phyloP scores from a whole-genome alignment of 345 rosid genomes.

The Heritiera fomes region DNA sequence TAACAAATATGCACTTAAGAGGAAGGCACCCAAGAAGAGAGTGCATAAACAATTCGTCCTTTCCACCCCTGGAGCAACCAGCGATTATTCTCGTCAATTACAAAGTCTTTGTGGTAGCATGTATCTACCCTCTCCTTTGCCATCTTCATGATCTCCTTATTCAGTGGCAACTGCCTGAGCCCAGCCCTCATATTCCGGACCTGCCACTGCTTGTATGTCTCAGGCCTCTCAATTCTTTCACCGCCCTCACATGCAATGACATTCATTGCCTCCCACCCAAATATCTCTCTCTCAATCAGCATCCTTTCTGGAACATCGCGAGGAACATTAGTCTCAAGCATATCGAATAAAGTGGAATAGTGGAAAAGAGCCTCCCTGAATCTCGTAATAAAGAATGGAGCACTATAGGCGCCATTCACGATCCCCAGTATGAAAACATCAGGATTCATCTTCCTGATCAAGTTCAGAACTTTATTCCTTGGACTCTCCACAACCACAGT shows the following conservation, averaged over 20 bases:
- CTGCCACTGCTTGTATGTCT: constrained; percentile 61
- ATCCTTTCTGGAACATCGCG: constrained; percentile 50
- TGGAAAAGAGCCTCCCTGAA: constrained; percentile 60
- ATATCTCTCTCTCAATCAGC: constrained; percentile 47
- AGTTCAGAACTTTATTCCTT: constrained; percentile 45
- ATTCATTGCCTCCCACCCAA: constrained; percentile 52
- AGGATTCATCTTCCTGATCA: constrained; percentile 49
- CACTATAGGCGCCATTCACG: constrained; percentile 44
- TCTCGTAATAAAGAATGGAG: constrained; percentile 55
- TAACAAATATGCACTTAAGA: constrained; percentile 1
- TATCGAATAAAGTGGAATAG: constrained; percentile 51
- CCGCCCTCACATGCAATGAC: constrained; percentile 56
- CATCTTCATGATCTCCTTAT: constrained; percentile 37
- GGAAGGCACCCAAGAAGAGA: constrained; percentile 49
- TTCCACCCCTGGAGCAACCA: constrained; percentile 69
- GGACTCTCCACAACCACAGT: constrained; percentile 51
- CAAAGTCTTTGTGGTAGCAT: constrained; percentile 51
- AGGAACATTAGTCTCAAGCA: constrained; percentile 46
- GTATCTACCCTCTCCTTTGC: constrained; percentile 41
- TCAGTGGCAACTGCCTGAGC: constrained; percentile 42
- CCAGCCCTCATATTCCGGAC: constrained; percentile 46
- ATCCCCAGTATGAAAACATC: constrained; percentile 44
- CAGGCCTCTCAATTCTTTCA: constrained; percentile 59
- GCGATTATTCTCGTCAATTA: constrained; percentile 40
- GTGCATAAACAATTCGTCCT: constrained; percentile 46